A percentile compares a stretch with the other conserved stretches of the same genome.
These are phyloP conservation scores for Huntiella omanensis DNA, from an alignment of 2,329 filamentous ascomycete genomes.

Conservation along the genomic window DNA sequence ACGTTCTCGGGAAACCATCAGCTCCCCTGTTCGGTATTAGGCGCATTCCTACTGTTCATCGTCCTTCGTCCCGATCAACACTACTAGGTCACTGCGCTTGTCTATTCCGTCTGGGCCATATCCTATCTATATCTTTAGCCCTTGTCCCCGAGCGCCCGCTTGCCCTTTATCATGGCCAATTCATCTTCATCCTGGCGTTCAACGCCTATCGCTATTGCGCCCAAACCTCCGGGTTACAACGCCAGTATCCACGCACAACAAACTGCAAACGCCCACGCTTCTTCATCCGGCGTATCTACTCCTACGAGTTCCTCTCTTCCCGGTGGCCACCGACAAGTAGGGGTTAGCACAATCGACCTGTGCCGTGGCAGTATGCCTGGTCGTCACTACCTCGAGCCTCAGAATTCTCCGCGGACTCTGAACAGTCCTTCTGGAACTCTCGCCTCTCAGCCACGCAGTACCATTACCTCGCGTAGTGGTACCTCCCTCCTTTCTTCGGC, in stretches of 20 bases:
- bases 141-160: conserved; percentile 14
- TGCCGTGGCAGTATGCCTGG: conserved; percentile 27
- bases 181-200: conserved; percentile 36
- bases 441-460: conserved; percentile 19
- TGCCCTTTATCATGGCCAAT: conserved; percentile 29
- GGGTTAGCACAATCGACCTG: conserved; percentile 28
- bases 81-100: no score
- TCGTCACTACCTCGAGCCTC: conserved; percentile 9
- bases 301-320: conserved; percentile 8
- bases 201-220: conserved; percentile 47
- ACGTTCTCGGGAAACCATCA: no score
- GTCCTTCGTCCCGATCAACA: no score
- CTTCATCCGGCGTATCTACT: background rate
- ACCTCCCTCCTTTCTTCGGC: conserved; percentile 2
- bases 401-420: background rate
- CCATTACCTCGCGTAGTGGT: background rate
- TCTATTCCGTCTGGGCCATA: background rate
- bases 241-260: conserved; percentile 20
- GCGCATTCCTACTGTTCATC: no score
- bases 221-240: conserved; percentile 30
- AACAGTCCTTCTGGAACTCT: conserved; percentile 19
- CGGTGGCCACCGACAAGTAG: conserved; percentile 22
- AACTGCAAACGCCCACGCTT: background rate
- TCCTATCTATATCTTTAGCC: conserved; percentile 5
- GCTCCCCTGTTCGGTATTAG: no score